Conservation (phyloP, 208 protist species). For the Crithidia acanthocephali region DNA sequence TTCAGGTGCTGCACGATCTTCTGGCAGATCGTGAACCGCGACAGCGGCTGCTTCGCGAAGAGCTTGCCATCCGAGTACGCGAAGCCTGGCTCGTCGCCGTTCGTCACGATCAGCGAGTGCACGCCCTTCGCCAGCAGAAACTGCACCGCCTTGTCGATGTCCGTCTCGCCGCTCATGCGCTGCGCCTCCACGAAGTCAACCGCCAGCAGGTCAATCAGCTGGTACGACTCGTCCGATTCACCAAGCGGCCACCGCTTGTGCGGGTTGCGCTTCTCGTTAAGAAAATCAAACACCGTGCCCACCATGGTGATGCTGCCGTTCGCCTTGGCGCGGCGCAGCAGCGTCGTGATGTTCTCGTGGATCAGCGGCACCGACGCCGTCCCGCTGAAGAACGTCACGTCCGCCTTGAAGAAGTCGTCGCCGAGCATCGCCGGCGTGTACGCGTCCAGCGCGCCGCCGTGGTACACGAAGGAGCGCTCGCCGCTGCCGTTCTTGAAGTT, state of each 20-base stretch:
- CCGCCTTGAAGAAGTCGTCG: conserved; percentile 40
- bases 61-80: conserved; percentile 29
- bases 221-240: conserved; percentile 37
- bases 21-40: conserved; percentile 24
- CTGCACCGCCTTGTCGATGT: conserved; percentile 26
- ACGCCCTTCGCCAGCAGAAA: conserved; percentile 32
- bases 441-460: conserved; percentile 28
- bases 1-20: conserved; percentile 30
- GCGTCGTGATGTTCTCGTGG: conserved; percentile 35
- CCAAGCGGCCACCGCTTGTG: conserved; percentile 38
- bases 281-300: conserved; percentile 35
- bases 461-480: conserved; percentile 40
- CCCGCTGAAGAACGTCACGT: conserved; percentile 40
- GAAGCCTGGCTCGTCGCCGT: conserved; percentile 26
- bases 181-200: conserved; percentile 36
- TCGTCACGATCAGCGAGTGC: conserved; percentile 30
- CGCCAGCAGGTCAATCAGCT: conserved; percentile 36
- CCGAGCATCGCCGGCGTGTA: conserved; percentile 27
- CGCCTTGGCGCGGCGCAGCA: conserved; percentile 33
- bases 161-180: conserved; percentile 34
- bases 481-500: conserved; percentile 39
- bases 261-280: conserved; percentile 32
- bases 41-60: conserved; percentile 28
- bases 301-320: conserved; percentile 30
- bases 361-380: conserved; percentile 34